Evolutionary conservation across 805 yeast species (phyloP).

Genomic region (Starmerella apis): DNA sequence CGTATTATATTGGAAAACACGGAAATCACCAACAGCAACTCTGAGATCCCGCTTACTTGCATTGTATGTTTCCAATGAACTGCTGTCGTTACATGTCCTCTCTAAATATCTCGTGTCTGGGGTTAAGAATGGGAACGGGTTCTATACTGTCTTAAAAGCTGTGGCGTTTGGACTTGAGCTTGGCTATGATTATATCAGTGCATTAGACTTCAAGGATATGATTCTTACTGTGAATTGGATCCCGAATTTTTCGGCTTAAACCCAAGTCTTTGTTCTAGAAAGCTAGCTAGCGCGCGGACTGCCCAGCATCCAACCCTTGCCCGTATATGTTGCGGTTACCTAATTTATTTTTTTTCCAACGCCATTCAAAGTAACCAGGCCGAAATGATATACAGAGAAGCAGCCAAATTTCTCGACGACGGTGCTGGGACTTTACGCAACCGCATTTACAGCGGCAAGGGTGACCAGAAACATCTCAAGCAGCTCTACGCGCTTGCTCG

Average conservation of each 20-base stretch:
- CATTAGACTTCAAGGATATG: conserved; percentile 11
- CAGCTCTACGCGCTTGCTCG: conserved; percentile 77
- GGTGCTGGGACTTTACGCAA: conserved; percentile 29
- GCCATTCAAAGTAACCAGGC: background rate
- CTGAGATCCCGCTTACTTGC: background rate
- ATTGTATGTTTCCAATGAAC: conserved; percentile 6
- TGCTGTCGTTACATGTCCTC: conserved; percentile 14
- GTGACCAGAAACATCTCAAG: conserved; percentile 46
- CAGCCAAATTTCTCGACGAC: conserved; percentile 25
- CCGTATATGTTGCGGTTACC: background rate
- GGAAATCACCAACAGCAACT: background rate
- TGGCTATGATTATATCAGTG: conserved; percentile 8
- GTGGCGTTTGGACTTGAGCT: conserved; percentile 8
- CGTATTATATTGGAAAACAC: background rate
- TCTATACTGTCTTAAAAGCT: conserved; percentile 9
- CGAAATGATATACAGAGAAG: conserved; percentile 25
- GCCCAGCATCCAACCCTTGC: no score
- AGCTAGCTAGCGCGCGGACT: background rate
- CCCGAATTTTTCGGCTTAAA: background rate
- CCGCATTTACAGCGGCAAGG: conserved; percentile 29
- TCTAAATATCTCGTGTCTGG: conserved; percentile 12
- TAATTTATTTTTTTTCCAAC: background rate
- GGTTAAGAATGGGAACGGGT: conserved; percentile 14
- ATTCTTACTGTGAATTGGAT: conserved; percentile 2
- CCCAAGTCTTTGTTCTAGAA: no score